These are phyloP conservation scores for Karstenula rhodostoma DNA, from an alignment of 2,329 filamentous ascomycete species.

Conservation along the genomic window DNA sequence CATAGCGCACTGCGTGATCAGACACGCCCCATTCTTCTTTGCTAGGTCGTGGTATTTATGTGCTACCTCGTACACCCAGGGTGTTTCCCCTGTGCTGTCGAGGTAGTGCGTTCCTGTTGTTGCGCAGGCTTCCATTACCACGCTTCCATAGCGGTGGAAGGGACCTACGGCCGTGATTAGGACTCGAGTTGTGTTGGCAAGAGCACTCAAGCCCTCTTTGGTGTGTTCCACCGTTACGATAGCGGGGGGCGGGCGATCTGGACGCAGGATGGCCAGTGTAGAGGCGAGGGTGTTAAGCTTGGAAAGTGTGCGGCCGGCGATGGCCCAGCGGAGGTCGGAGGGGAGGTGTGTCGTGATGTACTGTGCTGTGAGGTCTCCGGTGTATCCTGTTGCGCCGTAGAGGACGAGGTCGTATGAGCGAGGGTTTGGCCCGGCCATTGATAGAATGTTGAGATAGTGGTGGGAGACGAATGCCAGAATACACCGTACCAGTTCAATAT, in stretches of 20 bases:
- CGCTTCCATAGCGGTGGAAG: conserved; percentile 17
- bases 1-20: conserved; percentile 12
- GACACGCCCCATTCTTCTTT: conserved; percentile 2
- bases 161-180: conserved; percentile 19
- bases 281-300: conserved; percentile 11
- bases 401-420: conserved; percentile 20
- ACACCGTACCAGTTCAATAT: background rate
- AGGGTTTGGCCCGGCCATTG: background rate
- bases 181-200: conserved; percentile 14
- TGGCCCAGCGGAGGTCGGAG: conserved; percentile 18
- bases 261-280: background rate
- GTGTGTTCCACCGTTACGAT: conserved; percentile 12
- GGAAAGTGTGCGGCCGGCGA: conserved; percentile 14
- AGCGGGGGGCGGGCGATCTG: conserved; percentile 13
- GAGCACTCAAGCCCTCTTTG: background rate
- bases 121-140: conserved; percentile 19
- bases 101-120: conserved; percentile 19
- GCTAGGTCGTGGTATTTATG: conserved; percentile 12
- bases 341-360: conserved; percentile 20
- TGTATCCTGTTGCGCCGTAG: conserved; percentile 24
- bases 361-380: conserved; percentile 18
- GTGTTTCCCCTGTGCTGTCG: conserved; percentile 16
- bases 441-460: background rate
- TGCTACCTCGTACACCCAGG: conserved; percentile 13
- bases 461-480: background rate